Evolutionary conservation across 2,329 filamentous ascomycete species (phyloP).

Genomic region (Aspergillus eucalypticola): DNA sequence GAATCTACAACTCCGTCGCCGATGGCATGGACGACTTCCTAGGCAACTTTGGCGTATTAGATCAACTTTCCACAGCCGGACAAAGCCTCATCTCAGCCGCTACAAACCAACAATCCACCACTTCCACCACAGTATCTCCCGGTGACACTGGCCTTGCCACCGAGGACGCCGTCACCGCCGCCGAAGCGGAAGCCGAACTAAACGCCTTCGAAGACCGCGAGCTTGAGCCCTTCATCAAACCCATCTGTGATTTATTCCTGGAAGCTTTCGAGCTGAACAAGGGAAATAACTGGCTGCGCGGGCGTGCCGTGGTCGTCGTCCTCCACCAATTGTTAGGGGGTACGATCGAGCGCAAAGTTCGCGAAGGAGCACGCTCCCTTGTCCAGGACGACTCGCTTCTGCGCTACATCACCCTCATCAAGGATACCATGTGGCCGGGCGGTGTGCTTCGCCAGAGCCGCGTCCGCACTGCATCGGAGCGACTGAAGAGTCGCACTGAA

Average conservation of each 20-base stretch:
- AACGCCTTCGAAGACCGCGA: constrained; percentile 90
- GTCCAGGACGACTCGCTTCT: constrained; percentile 77
- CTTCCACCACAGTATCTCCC: constrained; percentile 29
- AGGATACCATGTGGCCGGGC: constrained; percentile 75
- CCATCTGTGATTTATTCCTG: constrained; percentile 95
- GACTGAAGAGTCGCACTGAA: constrained; percentile 77
- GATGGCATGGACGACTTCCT: constrained; percentile 98
- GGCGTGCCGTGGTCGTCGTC: constrained; percentile 91
- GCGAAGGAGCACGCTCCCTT: constrained; percentile 74
- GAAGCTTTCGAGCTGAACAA: constrained; percentile 93
- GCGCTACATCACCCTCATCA: constrained; percentile 72
- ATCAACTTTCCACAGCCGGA: constrained; percentile 88
- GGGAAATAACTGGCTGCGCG: constrained; percentile 95
- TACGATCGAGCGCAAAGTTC: constrained; percentile 92
- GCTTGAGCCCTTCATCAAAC: constrained; percentile 93
- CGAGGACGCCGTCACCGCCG: constrained; percentile 54
- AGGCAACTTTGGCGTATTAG: constrained; percentile 91
- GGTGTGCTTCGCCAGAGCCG: constrained; percentile 50
- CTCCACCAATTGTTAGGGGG: constrained; percentile 93
- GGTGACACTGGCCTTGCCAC: constrained; percentile 47
- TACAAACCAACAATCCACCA: constrained; percentile 53
- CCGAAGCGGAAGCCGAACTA: constrained; percentile 89
- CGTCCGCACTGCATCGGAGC: constrained; percentile 69
- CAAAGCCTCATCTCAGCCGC: constrained; percentile 70
- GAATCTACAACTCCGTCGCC: constrained; percentile 93